A percentile compares a stretch with the other conserved stretches of the same genome.
These are phyloP conservation scores for Populus ilicifolia DNA, from an alignment of 345 rosid genomes.

Conservation along the genomic window DNA sequence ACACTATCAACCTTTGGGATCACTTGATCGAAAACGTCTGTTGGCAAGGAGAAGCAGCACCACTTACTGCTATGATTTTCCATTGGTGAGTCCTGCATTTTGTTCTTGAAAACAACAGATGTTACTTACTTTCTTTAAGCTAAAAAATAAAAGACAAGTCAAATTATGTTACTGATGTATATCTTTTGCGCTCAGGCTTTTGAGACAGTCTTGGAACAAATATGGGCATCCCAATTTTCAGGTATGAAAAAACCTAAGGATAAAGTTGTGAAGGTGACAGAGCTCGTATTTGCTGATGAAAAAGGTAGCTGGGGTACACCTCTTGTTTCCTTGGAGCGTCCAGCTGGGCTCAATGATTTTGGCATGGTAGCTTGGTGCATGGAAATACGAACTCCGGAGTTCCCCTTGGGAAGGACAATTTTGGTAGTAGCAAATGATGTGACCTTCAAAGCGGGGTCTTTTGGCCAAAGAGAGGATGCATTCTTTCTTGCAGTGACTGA, in stretches of 20 bases:
- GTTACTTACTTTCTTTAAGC: background rate
- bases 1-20: constrained; percentile 67
- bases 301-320: constrained; percentile 71
- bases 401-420: constrained; percentile 85
- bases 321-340: constrained; percentile 54
- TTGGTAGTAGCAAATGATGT: constrained; percentile 84
- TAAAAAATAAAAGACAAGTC: background rate
- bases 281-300: constrained; percentile 70
- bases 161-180: constrained; percentile 11
- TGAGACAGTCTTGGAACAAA: constrained; percentile 68
- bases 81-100: constrained; percentile 57
- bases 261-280: constrained; percentile 53
- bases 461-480: constrained; percentile 97
- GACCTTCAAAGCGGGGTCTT: constrained; percentile 96
- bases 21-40: constrained; percentile 78
- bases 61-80: constrained; percentile 97
- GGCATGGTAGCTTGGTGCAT: constrained; percentile 99
- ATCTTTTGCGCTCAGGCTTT: constrained; percentile 64
- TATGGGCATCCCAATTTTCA: constrained; percentile 68
- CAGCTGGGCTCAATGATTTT: constrained; percentile 75
- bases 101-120: background rate
- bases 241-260: constrained; percentile 45
- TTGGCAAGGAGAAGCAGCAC: constrained; percentile 78
- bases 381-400: constrained; percentile 91
- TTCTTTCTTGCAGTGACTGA: constrained; percentile 91